phyloP scores from a whole-genome alignment of 345 rosid species.

The Lumnitzera littorea region DNA sequence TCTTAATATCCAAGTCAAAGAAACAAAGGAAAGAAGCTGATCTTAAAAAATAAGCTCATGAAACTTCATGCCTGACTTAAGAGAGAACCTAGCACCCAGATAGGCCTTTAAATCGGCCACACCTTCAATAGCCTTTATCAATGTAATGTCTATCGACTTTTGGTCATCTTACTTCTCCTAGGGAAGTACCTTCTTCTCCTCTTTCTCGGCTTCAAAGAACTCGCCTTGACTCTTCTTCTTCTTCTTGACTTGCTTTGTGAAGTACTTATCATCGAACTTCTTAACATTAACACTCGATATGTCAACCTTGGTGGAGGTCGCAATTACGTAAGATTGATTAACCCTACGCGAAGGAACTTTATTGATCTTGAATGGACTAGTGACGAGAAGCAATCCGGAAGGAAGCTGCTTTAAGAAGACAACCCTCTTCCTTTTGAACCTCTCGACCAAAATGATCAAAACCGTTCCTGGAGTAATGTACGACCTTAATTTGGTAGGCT shows the following conservation, averaged over 20 bases:
- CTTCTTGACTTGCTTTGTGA: conserved; percentile 31
- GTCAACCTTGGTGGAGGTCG: conserved; percentile 69
- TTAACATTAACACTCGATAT: conserved; percentile 41
- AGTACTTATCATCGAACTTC: conserved; percentile 55
- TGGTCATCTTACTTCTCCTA: conserved; percentile 81
- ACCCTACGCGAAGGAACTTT: conserved; percentile 70
- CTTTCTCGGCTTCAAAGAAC: conserved; percentile 73
- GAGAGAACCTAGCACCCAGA: conserved; percentile 78
- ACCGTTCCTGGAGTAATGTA: conserved; percentile 66
- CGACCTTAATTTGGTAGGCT: conserved; percentile 62
- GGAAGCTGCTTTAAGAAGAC: neutral
- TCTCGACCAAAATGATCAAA: conserved; percentile 66
- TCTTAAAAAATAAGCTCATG: conserved; percentile 74
- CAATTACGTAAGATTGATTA: conserved; percentile 58
- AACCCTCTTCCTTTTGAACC: conserved; percentile 48
- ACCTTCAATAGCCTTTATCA: conserved; percentile 57
- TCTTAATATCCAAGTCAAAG: too few species aligned
- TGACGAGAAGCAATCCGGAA: neutral
- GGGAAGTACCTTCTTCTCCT: conserved; percentile 68
- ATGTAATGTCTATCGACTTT: conserved; percentile 50
- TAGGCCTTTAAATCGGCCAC: conserved; percentile 76
- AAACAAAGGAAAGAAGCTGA: neutral
- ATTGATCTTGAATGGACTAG: conserved; percentile 70
- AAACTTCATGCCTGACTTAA: conserved; percentile 73
- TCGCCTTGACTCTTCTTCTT: conserved; percentile 66